Percentiles rank a stretch among this genome's conserved stretches.
phyloP scores from a whole-genome alignment of 352 stramenopile species.

The Pythium vanterpoolii region DNA sequence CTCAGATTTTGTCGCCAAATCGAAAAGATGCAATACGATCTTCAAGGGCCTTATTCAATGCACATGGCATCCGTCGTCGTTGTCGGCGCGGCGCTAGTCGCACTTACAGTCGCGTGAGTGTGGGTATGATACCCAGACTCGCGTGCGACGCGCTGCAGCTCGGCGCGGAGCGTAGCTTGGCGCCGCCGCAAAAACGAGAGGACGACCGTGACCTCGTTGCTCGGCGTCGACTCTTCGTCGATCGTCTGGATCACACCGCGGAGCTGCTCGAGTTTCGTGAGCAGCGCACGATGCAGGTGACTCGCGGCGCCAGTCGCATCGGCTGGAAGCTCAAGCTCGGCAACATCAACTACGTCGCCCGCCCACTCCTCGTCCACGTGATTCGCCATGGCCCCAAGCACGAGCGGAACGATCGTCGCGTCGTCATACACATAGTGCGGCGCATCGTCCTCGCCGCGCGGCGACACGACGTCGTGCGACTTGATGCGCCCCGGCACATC shows the following conservation, averaged over 20 bases:
- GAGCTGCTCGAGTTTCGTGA: constrained; percentile 20
- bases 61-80: not conserved
- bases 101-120: not conserved
- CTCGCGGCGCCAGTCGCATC: constrained; percentile 6
- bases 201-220: constrained; percentile 14
- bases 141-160: constrained; percentile 13
- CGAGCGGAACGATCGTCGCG: constrained; percentile 10
- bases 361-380: constrained; percentile 2
- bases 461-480: constrained; percentile 14
- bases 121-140: not conserved
- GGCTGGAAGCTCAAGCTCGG: constrained; percentile 9
- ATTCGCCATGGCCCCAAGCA: constrained; percentile 5
- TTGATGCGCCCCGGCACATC: constrained; percentile 21
- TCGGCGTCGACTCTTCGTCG: constrained; percentile 15
- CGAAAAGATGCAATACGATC: too few relatives aligned
- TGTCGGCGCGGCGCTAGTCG: not conserved
- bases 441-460: constrained; percentile 18
- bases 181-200: constrained; percentile 17
- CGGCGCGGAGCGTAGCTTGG: constrained; percentile 15
- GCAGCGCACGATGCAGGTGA: constrained; percentile 14
- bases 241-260: constrained; percentile 21
- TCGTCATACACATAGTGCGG: constrained; percentile 24
- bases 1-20: too few relatives aligned
- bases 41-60: too few relatives aligned
- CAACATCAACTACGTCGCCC: constrained; percentile 8